Conservation (phyloP, 345 rosid genomes). For the Acer saccharum region DNA sequence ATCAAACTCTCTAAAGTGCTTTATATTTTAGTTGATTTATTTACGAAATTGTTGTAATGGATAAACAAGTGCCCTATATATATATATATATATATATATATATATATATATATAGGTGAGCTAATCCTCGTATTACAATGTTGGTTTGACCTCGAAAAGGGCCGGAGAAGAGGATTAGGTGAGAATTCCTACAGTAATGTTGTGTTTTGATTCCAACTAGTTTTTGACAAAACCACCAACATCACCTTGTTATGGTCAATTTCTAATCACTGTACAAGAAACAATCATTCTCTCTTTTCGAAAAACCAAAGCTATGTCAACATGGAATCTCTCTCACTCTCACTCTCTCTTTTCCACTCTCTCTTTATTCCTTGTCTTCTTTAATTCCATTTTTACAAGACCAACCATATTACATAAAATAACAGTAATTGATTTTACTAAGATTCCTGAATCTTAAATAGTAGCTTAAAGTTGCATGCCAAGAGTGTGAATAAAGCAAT, state of each 20-base stretch:
- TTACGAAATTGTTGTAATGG: neutral
- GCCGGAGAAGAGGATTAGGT: neutral
- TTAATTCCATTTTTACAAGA: neutral
- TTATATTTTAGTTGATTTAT: too few relatives aligned
- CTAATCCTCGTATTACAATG: neutral
- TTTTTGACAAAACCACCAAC: conserved; percentile 6
- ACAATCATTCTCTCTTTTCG: neutral
- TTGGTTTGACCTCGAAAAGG: conserved; percentile 8
- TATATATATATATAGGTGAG: conserved; percentile 9
- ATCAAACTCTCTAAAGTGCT: neutral
- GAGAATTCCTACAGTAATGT: neutral
- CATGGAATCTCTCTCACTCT: neutral
- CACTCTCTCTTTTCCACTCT: too few relatives aligned
- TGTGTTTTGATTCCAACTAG: too few relatives aligned
- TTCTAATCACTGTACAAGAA: neutral
- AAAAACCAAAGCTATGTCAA: neutral
- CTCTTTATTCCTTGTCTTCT: neutral
- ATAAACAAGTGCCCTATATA: neutral
- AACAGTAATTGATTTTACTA: neutral
- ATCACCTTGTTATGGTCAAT: neutral
- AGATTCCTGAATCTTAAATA: conserved; percentile 10
- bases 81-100: neutral
- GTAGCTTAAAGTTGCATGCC: conserved; percentile 19
- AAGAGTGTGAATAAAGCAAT: conserved; percentile 41
- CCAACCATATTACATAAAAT: neutral